phyloP scores from a whole-genome alignment of 108 stramenopile species.

The Stephanodiscus triporus region DNA sequence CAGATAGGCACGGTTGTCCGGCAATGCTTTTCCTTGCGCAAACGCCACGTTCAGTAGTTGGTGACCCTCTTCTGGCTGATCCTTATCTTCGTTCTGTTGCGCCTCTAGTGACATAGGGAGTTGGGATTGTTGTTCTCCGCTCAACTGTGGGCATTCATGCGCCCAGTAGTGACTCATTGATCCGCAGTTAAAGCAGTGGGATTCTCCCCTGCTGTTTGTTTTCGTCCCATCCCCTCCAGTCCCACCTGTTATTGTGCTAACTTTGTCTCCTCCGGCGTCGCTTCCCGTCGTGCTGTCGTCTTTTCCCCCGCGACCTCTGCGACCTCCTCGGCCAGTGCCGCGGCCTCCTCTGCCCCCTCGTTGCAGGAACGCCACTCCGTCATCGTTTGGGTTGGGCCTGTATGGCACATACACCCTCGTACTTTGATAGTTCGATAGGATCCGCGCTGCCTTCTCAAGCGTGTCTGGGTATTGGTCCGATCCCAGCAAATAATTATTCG shows the following conservation, averaged over 20 bases:
- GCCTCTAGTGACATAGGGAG: background rate
- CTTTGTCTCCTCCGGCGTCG: too few species aligned
- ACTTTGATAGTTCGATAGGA: conserved; percentile 2
- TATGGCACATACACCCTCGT: background rate
- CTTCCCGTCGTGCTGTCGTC: background rate
- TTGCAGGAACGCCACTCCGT: conserved; percentile 24
- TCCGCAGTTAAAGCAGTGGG: too few species aligned
- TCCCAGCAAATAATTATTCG: conserved; percentile 13
- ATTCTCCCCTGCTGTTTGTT: too few species aligned
- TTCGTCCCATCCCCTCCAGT: background rate
- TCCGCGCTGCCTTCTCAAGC: background rate
- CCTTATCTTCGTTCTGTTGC: too few species aligned
- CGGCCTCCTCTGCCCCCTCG: background rate
- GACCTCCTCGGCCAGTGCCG: background rate
- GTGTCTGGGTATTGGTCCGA: conserved; percentile 13
- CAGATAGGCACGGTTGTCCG: background rate
- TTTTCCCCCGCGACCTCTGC: background rate
- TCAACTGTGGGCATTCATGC: background rate
- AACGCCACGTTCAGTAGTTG: too few species aligned
- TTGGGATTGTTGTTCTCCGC: too few species aligned
- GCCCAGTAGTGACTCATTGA: background rate
- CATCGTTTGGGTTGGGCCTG: background rate
- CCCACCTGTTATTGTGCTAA: background rate
- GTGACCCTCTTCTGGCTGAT: too few species aligned
- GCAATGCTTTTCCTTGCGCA: too few species aligned